Evolutionary conservation across 768 basidiomycete genomes (phyloP), one percentile per base, ranked within the genome.

Genomic region (Phanerodontia chrysosporium): DNA sequence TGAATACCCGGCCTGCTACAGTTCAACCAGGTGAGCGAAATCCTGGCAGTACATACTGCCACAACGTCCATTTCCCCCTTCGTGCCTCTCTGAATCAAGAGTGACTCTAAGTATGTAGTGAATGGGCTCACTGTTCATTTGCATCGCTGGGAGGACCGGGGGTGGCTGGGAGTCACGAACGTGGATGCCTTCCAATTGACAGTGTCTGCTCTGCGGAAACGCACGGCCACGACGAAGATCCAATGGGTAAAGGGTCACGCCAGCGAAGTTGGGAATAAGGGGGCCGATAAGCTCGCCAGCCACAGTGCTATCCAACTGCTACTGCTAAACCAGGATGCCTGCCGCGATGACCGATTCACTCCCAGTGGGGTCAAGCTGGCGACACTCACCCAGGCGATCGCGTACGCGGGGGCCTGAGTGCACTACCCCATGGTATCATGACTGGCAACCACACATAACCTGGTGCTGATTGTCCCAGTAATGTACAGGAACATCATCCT

Each of bases 171-270:
- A 3, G 49, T 62, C 18, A 30, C 18, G 21, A 62, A 64, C 46
- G 24, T 25, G 12, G 48, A 55, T 1, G 24, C 49, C 3, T 55
- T 64, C 60, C 58, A 28, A 1, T 18, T 24, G 3, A 35, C 58
- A 1, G 61, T 49, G 1, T 29, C 12, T 53, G 51, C 24, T 27
- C 46, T 72, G 6, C 12, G 65, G n/a, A 0, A 10, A 3, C 30
- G 66, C 12, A 39, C 58, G 1, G 67, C 70, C 1, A 35, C 36
- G 2, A 71, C 70, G 0, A 1, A 8, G 12, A 61, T 72, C n/a
- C 32, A 62, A 44, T 71, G 71, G 70, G 52, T 65, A 0, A 72
- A 71, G 59, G 71, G 71, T 0, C 70, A 72, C 35, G 18, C 51
- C 1, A 60, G 60, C 0, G 29, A 35, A 12, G 2, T 2, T 0